Evolutionary conservation across 805 yeast genomes (phyloP).

Genomic region (Candida succiphila): DNA sequence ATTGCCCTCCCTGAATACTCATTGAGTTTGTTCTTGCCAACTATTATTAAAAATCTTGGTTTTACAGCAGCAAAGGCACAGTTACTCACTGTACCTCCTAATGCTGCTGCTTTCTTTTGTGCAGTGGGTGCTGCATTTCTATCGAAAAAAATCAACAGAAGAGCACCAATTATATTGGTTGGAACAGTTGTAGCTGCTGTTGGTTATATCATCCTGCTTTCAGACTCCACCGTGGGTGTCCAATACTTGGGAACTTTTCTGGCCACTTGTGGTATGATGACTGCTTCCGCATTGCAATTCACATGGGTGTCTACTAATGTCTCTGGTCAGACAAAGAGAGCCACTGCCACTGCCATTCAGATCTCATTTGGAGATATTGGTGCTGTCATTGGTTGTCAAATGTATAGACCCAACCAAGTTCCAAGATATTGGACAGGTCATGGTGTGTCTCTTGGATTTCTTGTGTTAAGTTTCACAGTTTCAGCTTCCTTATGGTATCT

Average conservation of each 20-base stretch:
- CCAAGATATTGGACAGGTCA: conserved; percentile 35
- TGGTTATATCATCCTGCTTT: conserved; percentile 17
- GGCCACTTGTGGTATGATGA: conserved; percentile 21
- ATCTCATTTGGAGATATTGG: conserved; percentile 28
- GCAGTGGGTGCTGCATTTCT: conserved; percentile 21
- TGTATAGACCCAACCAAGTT: conserved; percentile 30
- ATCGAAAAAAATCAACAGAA: conserved; percentile 19
- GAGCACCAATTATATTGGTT: conserved; percentile 15
- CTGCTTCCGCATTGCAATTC: too few species aligned
- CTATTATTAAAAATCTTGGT: conserved; percentile 9
- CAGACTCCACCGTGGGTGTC: conserved; percentile 17
- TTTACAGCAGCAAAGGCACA: conserved; percentile 5
- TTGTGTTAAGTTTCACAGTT: conserved; percentile 29
- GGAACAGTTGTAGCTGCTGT: conserved; percentile 16
- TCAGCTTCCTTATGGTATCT: conserved; percentile 25
- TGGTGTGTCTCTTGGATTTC: conserved; percentile 31
- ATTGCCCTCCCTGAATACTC: conserved; percentile 24
- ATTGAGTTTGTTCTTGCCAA: conserved; percentile 17
- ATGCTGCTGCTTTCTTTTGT: conserved; percentile 22
- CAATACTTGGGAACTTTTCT: conserved; percentile 16
- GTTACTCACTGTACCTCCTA: conserved; percentile 18
- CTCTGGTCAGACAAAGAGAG: conserved; percentile 36
- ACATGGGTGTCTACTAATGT: conserved; percentile 33
- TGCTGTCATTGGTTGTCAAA: conserved; percentile 36
- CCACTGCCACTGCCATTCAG: conserved; percentile 25